Evolutionary conservation across 2,329 filamentous ascomycete genomes (phyloP).

Genomic region (Epichloe sp.): DNA sequence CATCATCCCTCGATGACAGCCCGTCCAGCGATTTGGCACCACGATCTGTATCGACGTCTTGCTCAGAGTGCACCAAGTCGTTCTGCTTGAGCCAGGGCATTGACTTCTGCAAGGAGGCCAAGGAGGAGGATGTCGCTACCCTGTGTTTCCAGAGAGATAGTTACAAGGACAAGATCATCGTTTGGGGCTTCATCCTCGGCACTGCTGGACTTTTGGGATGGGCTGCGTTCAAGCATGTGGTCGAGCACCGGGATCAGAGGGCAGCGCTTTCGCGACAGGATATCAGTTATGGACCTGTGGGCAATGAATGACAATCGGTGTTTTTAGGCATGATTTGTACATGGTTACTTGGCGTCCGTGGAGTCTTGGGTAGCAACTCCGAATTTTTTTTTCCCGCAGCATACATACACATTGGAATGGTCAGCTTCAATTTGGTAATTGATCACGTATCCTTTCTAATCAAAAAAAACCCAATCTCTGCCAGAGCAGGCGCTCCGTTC

Average conservation of each 20-base stretch:
- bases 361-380: not conserved
- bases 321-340: not conserved
- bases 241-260: slow-evolving; percentile 26
- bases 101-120: slow-evolving; percentile 48
- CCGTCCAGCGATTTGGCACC: slow-evolving; percentile 9
- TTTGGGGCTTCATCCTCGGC: slow-evolving; percentile 49
- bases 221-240: slow-evolving; percentile 38
- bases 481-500: not conserved
- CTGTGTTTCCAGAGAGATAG: slow-evolving; percentile 55
- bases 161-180: slow-evolving; percentile 53
- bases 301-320: not conserved
- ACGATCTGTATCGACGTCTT: slow-evolving; percentile 32
- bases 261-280: slow-evolving; percentile 16
- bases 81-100: slow-evolving; percentile 49
- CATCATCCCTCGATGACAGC: not conserved
- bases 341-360: not conserved
- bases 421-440: not conserved
- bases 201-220: slow-evolving; percentile 46
- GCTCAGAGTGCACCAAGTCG: slow-evolving; percentile 49
- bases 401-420: not conserved
- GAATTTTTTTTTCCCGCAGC: not conserved
- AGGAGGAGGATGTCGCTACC: slow-evolving; percentile 48
- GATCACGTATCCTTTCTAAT: not conserved
- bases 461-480: not conserved
- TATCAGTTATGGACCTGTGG: slow-evolving; percentile 16